Evolutionary conservation across 2,329 filamentous ascomycete genomes (phyloP), one percentile per base, ranked within the genome.

Genomic region (Colletotrichum sp.): DNA sequence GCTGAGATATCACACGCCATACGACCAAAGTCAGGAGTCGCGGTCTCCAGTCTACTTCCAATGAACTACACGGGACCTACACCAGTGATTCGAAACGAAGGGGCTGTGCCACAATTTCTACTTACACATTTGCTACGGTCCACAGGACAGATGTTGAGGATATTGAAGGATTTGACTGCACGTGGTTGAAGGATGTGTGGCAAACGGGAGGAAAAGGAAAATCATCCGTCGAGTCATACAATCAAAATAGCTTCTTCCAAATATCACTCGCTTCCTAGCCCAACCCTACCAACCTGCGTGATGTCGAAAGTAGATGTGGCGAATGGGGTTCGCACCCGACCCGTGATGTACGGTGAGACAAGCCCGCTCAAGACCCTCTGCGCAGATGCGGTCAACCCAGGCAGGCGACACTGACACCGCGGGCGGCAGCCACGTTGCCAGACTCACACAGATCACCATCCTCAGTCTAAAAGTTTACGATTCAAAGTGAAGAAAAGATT

Each of bases 231-330:
- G 6, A 32, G 16, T 30, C n/a, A 21, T 4, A 59, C n/a, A 36
- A 0, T 10, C 5, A 0, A 26, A 6, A 36, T 67, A 57, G 30
- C n/a, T 36, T 52, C 43, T 2, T 1, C 0, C 1, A 18, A 30
- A 39, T 15, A 26, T 39, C 66, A 43, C 34, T 57, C 21, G 66
- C 9, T 43, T 30, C 8, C 21, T 59, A 59, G 65, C 30, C 9
- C 8, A n/a, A n/a, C 3, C 6, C 48, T 15, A 8, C 3, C 16
- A 32, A 34, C n/a, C 18, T 59, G 32, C 21, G 28, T 68, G 66
- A 59, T 39, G 18, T 34, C 9, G n/a, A 28, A 26, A 28, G 12
- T 9, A 9, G 9, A 21, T 15, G 66, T 60, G 52, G 66, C 32
- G 32, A 68, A 60, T 39, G 34, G 3, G 16, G 15, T 30, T 12